Conservation (phyloP, 495 filamentous ascomycete species). For the Staphylotrichum longicolle region DNA sequence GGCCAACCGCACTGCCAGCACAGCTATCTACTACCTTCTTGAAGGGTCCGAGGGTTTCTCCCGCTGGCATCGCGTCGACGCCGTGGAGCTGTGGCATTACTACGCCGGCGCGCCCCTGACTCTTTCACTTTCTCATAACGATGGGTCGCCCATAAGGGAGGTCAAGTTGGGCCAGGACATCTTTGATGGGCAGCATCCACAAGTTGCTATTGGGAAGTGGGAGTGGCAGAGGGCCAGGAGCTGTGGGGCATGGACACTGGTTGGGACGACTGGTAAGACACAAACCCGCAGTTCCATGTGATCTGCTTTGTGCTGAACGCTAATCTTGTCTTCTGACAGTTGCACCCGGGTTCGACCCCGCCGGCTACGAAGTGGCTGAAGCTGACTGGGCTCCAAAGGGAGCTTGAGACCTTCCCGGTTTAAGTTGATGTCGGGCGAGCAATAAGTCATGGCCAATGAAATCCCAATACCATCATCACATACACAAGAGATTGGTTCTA, state of each 20-base stretch:
- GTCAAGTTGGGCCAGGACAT: slow-evolving; percentile 42
- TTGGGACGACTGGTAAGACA: slow-evolving; percentile 44
- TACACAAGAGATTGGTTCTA: no score
- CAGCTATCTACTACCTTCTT: slow-evolving; percentile 51
- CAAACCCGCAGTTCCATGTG: no score
- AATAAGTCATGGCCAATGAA: no score
- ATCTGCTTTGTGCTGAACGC: slow-evolving; percentile 15
- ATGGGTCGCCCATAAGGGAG: slow-evolving; percentile 31
- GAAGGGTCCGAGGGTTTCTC: slow-evolving; percentile 41
- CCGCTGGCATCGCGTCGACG: slow-evolving; percentile 49
- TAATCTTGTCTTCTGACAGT: slow-evolving; percentile 28
- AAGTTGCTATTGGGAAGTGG: slow-evolving; percentile 38
- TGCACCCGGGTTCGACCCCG: no score
- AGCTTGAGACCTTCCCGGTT: no score
- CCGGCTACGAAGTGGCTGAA: no score
- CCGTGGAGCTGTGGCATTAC: slow-evolving; percentile 51
- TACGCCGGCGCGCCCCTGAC: slow-evolving; percentile 49
- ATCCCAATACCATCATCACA: no score
- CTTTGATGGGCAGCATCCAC: slow-evolving; percentile 41
- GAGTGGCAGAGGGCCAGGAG: slow-evolving; percentile 47
- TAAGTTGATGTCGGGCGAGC: no score
- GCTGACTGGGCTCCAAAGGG: no score
- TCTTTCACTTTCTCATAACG: slow-evolving; percentile 39
- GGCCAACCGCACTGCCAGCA: slow-evolving; percentile 46
- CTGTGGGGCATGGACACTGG: slow-evolving; percentile 48